Conservation (phyloP, 179 eudicot genomes). For the Beta lomatogona region DNA sequence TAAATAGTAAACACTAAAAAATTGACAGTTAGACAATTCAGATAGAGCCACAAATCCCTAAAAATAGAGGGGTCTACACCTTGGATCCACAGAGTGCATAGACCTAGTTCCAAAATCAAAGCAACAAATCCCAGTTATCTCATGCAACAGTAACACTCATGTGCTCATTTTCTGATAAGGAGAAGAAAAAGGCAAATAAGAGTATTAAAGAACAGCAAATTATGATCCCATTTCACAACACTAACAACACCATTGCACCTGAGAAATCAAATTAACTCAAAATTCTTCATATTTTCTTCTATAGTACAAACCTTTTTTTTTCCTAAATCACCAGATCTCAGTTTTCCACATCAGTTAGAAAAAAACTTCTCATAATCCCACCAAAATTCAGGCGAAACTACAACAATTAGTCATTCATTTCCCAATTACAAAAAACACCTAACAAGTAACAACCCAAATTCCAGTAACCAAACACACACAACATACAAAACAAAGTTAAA, state of each 20-base stretch:
- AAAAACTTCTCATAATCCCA: neutral
- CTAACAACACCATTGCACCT: neutral
- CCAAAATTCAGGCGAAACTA: neutral
- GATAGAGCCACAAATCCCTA: neutral
- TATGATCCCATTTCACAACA: neutral
- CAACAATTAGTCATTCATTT: too few species aligned
- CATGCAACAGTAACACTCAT: constrained; percentile 5
- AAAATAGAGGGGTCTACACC: neutral
- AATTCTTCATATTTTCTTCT: neutral
- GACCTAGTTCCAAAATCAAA: neutral
- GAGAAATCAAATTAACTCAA: neutral
- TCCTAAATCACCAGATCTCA: constrained; percentile 14
- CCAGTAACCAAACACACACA: neutral
- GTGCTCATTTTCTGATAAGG: neutral
- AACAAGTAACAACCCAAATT: neutral
- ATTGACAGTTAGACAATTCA: neutral
- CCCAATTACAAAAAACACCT: neutral
- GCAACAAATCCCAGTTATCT: neutral
- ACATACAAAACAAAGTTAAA: neutral
- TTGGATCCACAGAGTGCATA: neutral
- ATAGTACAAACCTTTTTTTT: too few species aligned
- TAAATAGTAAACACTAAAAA: neutral
- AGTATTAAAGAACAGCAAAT: neutral
- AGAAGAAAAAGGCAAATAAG: neutral
- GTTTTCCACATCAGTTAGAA: neutral